Conservation (phyloP, 495 filamentous ascomycete genomes). For the Penicillium desertorum region DNA sequence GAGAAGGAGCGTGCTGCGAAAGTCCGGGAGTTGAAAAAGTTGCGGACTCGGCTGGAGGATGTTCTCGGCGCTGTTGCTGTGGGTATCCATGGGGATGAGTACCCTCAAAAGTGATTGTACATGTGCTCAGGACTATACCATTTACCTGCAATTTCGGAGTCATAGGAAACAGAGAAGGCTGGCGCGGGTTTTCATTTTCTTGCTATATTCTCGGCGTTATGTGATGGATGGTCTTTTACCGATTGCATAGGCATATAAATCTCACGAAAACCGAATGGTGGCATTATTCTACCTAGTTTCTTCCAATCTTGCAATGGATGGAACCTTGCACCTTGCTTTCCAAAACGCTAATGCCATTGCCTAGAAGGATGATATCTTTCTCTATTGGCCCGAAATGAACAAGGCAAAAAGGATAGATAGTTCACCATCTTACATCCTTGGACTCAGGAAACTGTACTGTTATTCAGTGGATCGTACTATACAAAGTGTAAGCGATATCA, state of each 20-base stretch:
- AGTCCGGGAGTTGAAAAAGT: slow-evolving; percentile 65
- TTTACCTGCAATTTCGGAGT: slow-evolving; percentile 2
- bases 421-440: too few species aligned
- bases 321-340: background rate
- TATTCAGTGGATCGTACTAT: too few species aligned
- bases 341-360: background rate
- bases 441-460: too few species aligned
- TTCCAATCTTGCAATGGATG: background rate
- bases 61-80: slow-evolving; percentile 48
- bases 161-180: background rate
- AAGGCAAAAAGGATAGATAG: too few species aligned
- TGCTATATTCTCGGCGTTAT: slow-evolving; percentile 4
- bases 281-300: background rate
- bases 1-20: slow-evolving; percentile 71
- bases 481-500: too few species aligned
- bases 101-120: slow-evolving; percentile 9
- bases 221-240: background rate
- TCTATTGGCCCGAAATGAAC: too few species aligned
- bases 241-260: slow-evolving; percentile 1
- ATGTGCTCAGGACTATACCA: background rate
- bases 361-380: too few species aligned
- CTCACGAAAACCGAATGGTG: background rate
- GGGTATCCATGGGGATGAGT: slow-evolving; percentile 38
- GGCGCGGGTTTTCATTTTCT: background rate
- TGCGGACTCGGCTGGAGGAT: slow-evolving; percentile 65